phyloP scores from a whole-genome alignment of 2,329 filamentous ascomycete genomes.

The Aspergillus sp. region DNA sequence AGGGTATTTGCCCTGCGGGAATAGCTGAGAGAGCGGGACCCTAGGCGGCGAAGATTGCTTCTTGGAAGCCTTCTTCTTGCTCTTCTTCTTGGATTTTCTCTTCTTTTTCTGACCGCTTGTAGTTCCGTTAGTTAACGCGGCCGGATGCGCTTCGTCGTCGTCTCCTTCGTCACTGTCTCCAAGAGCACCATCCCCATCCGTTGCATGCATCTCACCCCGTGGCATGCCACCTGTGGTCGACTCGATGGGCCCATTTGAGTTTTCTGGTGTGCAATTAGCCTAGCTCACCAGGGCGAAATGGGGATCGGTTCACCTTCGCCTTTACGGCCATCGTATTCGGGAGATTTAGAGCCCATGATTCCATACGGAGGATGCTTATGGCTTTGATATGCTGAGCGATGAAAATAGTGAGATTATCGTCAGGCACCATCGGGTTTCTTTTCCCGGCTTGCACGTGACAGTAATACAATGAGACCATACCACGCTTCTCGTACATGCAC shows the following conservation, averaged over 20 bases:
- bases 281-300: not conserved
- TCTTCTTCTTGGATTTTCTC: constrained; percentile 32
- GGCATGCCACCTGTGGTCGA: constrained; percentile 3
- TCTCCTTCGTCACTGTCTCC: constrained; percentile 8
- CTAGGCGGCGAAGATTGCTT: constrained; percentile 50
- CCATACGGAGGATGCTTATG: not conserved
- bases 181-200: constrained; percentile 7
- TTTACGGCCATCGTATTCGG: constrained; percentile 2
- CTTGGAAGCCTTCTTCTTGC: constrained; percentile 33
- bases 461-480: too few relatives aligned
- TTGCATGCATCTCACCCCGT: constrained; percentile 2
- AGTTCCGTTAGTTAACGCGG: not conserved
- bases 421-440: too few relatives aligned
- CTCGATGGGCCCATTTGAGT: constrained; percentile 1
- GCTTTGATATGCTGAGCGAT: too few relatives aligned
- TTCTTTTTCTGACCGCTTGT: constrained; percentile 14
- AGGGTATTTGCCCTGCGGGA: constrained; percentile 46
- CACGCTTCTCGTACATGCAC: too few relatives aligned
- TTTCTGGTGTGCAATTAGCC: not conserved
- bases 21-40: constrained; percentile 48
- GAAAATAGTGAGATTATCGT: not conserved
- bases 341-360: constrained; percentile 9
- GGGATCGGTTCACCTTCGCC: not conserved
- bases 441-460: too few relatives aligned
- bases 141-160: constrained; percentile 7